Conservation (phyloP, 345 rosid genomes). For the Salix suchowensis region DNA sequence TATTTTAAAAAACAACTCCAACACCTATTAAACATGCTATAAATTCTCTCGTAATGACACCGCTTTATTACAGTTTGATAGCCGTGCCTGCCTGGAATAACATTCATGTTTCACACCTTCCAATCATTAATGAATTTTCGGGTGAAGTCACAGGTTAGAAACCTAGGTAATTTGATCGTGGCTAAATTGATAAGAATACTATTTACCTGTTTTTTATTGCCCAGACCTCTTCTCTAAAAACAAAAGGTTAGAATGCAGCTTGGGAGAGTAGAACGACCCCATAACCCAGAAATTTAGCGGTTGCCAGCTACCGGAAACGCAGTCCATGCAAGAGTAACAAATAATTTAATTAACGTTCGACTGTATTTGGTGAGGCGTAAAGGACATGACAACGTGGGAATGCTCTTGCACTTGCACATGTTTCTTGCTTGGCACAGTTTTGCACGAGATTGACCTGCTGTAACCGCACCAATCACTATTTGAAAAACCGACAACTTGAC, state of each 20-base stretch:
- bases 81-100: not conserved
- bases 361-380: not conserved
- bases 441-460: constrained; percentile 24
- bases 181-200: too few relatives aligned
- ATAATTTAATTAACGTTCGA: not conserved
- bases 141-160: too few relatives aligned
- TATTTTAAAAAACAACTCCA: too few relatives aligned
- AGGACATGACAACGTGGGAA: not conserved
- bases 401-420: not conserved
- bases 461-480: constrained; percentile 11
- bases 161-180: too few relatives aligned
- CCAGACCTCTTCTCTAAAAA: not conserved
- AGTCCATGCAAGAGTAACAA: not conserved
- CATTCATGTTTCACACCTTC: not conserved
- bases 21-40: too few relatives aligned
- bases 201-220: too few relatives aligned
- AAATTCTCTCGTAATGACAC: not conserved
- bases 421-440: not conserved
- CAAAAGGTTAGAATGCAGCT: too few relatives aligned
- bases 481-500: constrained; percentile 40
- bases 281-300: not conserved
- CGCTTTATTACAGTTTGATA: not conserved
- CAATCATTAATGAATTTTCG: too few relatives aligned
- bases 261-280: not conserved
- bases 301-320: not conserved